phyloP scores from a whole-genome alignment of 2,329 filamentous ascomycete genomes.

The Xylogone sp. region DNA sequence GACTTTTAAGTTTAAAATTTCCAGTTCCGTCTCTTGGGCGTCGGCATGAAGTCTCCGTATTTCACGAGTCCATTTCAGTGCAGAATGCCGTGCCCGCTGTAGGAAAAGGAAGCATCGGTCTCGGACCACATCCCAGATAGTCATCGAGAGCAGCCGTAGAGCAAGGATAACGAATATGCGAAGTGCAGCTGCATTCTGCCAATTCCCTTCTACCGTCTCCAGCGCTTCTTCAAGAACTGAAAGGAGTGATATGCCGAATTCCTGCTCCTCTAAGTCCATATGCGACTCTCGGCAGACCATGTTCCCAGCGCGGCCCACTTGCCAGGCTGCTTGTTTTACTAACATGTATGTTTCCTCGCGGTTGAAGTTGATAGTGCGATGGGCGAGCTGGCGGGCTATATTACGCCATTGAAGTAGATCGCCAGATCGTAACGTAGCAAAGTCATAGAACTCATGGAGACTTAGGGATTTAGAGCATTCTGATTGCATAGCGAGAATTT shows the following conservation, averaged over 20 bases:
- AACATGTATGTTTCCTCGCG: slow-evolving; percentile 43
- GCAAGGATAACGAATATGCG: slow-evolving; percentile 36
- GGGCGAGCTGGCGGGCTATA: slow-evolving; percentile 46
- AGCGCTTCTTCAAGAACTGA: slow-evolving; percentile 27
- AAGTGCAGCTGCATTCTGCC: slow-evolving; percentile 42
- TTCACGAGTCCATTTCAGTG: slow-evolving; percentile 35
- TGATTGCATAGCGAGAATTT: slow-evolving; percentile 45
- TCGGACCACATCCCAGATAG: slow-evolving; percentile 16
- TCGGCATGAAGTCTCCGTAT: slow-evolving; percentile 4
- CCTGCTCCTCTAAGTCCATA: slow-evolving; percentile 27
- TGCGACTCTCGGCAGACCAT: slow-evolving; percentile 31
- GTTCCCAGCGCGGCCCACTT: slow-evolving; percentile 36
- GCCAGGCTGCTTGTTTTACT: slow-evolving; percentile 44
- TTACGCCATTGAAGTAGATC: slow-evolving; percentile 51
- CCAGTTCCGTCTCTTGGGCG: slow-evolving; percentile 23
- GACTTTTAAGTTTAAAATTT: slow-evolving; percentile 28
- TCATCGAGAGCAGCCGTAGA: slow-evolving; percentile 39
- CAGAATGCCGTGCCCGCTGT: slow-evolving; percentile 26
- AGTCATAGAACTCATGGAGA: slow-evolving; percentile 49
- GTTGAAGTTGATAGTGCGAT: slow-evolving; percentile 46
- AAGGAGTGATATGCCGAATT: slow-evolving; percentile 32
- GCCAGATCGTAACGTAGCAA: slow-evolving; percentile 46
- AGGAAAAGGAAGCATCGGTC: slow-evolving; percentile 29
- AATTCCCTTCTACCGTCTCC: slow-evolving; percentile 41
- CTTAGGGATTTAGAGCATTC: slow-evolving; percentile 45